Evolutionary conservation across 2,329 filamentous ascomycete species (phyloP), one percentile per base, ranked within the genome.

Genomic region (Penicillium psychrosexuale): DNA sequence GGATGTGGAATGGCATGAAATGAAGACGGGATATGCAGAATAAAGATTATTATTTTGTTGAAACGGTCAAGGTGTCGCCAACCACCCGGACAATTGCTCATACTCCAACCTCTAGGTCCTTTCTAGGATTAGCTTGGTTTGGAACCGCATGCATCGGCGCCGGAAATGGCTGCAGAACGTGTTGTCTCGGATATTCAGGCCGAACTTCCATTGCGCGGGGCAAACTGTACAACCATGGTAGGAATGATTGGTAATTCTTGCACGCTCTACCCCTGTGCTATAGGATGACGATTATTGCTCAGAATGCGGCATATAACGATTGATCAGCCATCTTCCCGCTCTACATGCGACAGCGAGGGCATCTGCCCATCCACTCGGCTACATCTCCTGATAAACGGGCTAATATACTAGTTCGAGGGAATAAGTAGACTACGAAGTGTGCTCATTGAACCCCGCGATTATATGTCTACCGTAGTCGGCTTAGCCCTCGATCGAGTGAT

Each of bases 151-250:
- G 44, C 51, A 37, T 49, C 33, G 36, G 51, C 30, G 43, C 38
- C 50, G 51, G 45, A 42, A 48, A 49, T 53, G 51, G 51, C 45
- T 49, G 44, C 51, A 53, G 50, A 47, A 34, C 40, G 33, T 22
- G 40, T 15, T 47, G 39, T 58, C 37, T 49, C 55, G 55, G 57
- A 47, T 43, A 19, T 36, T 33, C 30, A 49, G 42, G 47, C 57
- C 55, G 57, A 57, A 47, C 33, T 52, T 55, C 45, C 55, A 51
- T 36, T 51, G 53, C 45, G 53, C 45, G 56, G 53, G 9, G 30
- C 30, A 45, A 45, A 24, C 13, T 12, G 8, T 45, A 24, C 19
- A n/a, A 34, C 13, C n/a, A 22, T 34, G 22, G 8, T 44, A 22
- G 6, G 7, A 34, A 30, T 15, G 24, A 19, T 37, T 37, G n/a